These are phyloP conservation scores for Trypanosoma vivax DNA, from an alignment of 208 protist species.

Conservation along the genomic window DNA sequence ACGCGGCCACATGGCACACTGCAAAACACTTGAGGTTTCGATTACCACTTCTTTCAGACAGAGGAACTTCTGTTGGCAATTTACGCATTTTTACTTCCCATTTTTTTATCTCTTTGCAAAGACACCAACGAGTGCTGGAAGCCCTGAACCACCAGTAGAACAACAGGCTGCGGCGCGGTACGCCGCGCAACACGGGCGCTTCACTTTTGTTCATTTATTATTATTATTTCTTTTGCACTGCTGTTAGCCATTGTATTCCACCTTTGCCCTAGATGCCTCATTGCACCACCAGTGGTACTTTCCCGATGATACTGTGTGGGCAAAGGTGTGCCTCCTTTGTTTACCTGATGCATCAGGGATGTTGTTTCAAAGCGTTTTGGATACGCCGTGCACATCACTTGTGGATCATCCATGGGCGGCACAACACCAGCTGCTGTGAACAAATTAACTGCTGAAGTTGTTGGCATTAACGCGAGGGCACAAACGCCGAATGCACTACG, in stretches of 20 bases:
- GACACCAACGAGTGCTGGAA: too few species aligned
- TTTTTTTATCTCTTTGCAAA: too few species aligned
- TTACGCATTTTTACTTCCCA: too few species aligned
- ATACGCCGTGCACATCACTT: slow-evolving; percentile 26
- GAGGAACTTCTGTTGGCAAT: too few species aligned
- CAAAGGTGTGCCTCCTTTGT: slow-evolving; percentile 6
- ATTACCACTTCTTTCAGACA: too few species aligned
- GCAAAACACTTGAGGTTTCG: too few species aligned
- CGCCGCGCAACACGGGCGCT: neutral
- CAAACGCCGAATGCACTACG: slow-evolving; percentile 24
- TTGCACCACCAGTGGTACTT: slow-evolving; percentile 60
- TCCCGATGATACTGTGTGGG: slow-evolving; percentile 42
- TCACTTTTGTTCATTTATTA: too few species aligned
- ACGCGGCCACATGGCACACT: too few species aligned
- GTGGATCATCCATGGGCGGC: slow-evolving; percentile 8
- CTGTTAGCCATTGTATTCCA: neutral
- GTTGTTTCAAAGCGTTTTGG: slow-evolving; percentile 16
- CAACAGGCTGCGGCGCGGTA: too few species aligned
- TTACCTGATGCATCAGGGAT: neutral
- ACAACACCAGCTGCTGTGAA: slow-evolving; percentile 22
- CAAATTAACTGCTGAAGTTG: slow-evolving; percentile 20
- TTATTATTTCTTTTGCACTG: too few species aligned
- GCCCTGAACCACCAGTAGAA: too few species aligned
- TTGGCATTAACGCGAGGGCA: slow-evolving; percentile 24
- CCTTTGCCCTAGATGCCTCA: slow-evolving; percentile 16